Percentiles rank a stretch among this genome's conserved stretches.
These are phyloP conservation scores for Zymoseptoria ardabiliae DNA, from an alignment of 2,329 filamentous ascomycete genomes.

Conservation along the genomic window DNA sequence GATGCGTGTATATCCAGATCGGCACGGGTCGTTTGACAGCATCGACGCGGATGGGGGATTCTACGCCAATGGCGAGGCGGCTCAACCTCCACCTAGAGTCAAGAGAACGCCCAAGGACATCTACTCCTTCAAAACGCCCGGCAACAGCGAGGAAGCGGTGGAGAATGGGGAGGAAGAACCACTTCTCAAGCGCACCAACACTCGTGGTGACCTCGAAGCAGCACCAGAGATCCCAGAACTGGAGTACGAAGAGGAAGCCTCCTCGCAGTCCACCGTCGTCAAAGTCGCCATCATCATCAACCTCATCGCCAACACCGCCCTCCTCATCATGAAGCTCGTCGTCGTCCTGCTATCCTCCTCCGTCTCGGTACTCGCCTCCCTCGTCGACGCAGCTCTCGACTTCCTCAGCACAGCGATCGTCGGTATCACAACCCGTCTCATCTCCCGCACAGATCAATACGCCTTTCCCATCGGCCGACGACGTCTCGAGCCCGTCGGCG, in stretches of 20 bases:
- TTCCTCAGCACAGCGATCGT: slow-evolving; percentile 77
- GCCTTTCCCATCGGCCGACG: slow-evolving; percentile 71
- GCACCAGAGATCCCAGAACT: slow-evolving; percentile 59
- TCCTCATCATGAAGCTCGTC: slow-evolving; percentile 68
- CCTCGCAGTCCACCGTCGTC: slow-evolving; percentile 68
- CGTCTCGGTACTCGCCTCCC: slow-evolving; percentile 69
- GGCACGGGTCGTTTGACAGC: slow-evolving; percentile 18
- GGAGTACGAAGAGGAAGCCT: slow-evolving; percentile 60
- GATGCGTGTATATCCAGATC: slow-evolving; percentile 15
- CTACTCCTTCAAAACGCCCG: slow-evolving; percentile 54
- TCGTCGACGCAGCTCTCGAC: slow-evolving; percentile 73
- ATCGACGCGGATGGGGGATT: slow-evolving; percentile 16
- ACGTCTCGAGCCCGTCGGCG: slow-evolving; percentile 69
- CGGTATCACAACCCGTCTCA: slow-evolving; percentile 68
- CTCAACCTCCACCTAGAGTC: slow-evolving; percentile 39
- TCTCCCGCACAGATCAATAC: slow-evolving; percentile 66
- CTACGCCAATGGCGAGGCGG: slow-evolving; percentile 15
- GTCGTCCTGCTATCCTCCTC: slow-evolving; percentile 73
- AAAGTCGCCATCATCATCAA: slow-evolving; percentile 85
- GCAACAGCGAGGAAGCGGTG: slow-evolving; percentile 49
- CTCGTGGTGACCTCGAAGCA: slow-evolving; percentile 6
- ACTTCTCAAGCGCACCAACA: slow-evolving; percentile 21
- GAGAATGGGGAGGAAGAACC: slow-evolving; percentile 30
- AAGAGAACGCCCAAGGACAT: slow-evolving; percentile 80
- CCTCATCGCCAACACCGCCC: slow-evolving; percentile 65